Percentiles rank a stretch among this genome's conserved stretches.
These are phyloP conservation scores for Melocanna baccifera DNA, from an alignment of 176 grass and related monocot species.

Conservation along the genomic window DNA sequence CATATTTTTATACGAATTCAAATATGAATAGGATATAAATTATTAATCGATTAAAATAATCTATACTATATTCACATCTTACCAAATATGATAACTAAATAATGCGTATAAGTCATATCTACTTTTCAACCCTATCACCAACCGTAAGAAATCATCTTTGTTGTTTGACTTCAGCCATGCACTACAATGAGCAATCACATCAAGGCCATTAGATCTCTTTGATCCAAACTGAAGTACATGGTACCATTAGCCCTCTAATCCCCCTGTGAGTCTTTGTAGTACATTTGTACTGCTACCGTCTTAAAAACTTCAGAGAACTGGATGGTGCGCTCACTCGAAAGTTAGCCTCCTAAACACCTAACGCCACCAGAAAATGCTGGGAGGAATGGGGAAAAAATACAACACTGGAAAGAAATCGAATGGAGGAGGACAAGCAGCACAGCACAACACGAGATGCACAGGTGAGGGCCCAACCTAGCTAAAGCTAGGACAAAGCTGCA, in stretches of 20 bases:
- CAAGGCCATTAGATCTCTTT: not conserved
- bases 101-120: too few species aligned
- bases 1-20: too few species aligned
- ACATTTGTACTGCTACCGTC: conserved; percentile 10
- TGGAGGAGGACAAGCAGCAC: not conserved
- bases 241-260: not conserved
- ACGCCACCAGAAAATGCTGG: not conserved
- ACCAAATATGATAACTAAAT: too few species aligned
- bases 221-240: not conserved
- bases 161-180: not conserved
- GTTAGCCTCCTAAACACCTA: not conserved
- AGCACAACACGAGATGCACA: too few species aligned
- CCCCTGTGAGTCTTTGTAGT: not conserved
- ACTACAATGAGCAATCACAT: not conserved
- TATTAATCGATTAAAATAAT: too few species aligned
- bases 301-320: not conserved
- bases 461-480: not conserved
- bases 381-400: too few species aligned
- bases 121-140: too few species aligned
- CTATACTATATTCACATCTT: too few species aligned
- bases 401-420: not conserved
- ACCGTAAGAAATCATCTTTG: too few species aligned
- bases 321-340: not conserved
- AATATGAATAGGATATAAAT: too few species aligned
- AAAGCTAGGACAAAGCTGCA: not conserved